A percentile compares a stretch with the other conserved stretches of the same genome.
phyloP scores from a whole-genome alignment of 768 basidiomycete species.

The Suillus subalutaceus region DNA sequence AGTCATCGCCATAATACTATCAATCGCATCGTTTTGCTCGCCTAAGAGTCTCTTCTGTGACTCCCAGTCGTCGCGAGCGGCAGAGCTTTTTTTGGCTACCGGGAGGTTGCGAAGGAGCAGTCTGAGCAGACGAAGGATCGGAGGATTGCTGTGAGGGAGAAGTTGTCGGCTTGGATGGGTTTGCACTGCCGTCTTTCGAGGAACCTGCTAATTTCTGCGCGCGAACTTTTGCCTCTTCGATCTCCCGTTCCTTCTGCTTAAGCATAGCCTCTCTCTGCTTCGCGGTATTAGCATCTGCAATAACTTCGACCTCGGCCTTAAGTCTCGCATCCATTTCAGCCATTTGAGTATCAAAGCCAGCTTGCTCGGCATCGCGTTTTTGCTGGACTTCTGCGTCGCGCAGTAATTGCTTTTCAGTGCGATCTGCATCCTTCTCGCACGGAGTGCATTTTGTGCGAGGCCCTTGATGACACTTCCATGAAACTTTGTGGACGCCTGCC shows the following conservation, averaged over 20 bases:
- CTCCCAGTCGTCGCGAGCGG: slow-evolving; percentile 43
- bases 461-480: slow-evolving; percentile 43
- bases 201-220: not conserved
- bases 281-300: slow-evolving; percentile 36
- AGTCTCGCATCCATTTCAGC: slow-evolving; percentile 44
- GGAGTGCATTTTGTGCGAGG: slow-evolving; percentile 38
- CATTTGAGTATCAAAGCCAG: slow-evolving; percentile 38
- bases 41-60: slow-evolving; percentile 55
- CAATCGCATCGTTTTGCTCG: slow-evolving; percentile 48
- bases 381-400: slow-evolving; percentile 40
- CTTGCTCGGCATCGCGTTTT: slow-evolving; percentile 45
- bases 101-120: not conserved
- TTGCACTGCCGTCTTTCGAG: not conserved
- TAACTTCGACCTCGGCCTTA: slow-evolving; percentile 27
- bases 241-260: slow-evolving; percentile 43
- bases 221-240: slow-evolving; percentile 30
- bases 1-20: slow-evolving; percentile 61
- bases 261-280: slow-evolving; percentile 37
- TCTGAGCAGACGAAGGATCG: not conserved
- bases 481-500: slow-evolving; percentile 41
- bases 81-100: not conserved
- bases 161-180: not conserved
- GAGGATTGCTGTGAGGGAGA: not conserved
- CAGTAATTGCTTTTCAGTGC: slow-evolving; percentile 38
- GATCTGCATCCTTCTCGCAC: slow-evolving; percentile 45